A percentile compares a stretch with the other conserved stretches of the same genome.
Evolutionary conservation across 768 basidiomycete genomes (phyloP).

Genomic region (Cystobasidium onofrii): DNA sequence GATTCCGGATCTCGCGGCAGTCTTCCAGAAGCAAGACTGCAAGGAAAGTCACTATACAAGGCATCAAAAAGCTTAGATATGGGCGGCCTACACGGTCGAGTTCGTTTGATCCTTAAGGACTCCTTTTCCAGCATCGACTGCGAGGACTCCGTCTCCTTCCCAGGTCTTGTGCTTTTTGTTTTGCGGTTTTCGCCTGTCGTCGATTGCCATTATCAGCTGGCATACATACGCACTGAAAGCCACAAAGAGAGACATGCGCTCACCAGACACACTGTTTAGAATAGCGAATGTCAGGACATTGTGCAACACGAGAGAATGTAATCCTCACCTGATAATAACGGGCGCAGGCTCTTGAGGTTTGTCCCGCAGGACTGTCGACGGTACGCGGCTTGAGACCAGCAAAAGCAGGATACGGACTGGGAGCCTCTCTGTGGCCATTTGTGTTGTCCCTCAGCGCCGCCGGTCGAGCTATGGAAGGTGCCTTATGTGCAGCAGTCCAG

Average conservation of each 20-base stretch:
- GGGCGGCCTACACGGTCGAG: constrained; percentile 36
- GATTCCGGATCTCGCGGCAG: background rate
- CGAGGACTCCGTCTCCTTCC: constrained; percentile 54
- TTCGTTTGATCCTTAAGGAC: constrained; percentile 37
- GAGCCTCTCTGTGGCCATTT: background rate
- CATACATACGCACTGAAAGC: no score
- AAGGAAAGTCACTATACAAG: background rate
- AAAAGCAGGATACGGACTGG: background rate
- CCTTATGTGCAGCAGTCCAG: background rate
- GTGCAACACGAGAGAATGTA: background rate
- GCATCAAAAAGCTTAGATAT: no score
- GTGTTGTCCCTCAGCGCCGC: background rate
- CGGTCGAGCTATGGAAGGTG: background rate
- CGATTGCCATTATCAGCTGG: background rate
- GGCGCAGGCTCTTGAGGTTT: background rate
- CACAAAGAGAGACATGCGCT: background rate
- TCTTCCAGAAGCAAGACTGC: background rate
- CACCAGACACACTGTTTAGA: background rate
- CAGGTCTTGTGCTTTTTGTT: constrained; percentile 74
- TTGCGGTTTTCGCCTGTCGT: constrained; percentile 34
- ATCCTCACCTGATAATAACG: constrained; percentile 1
- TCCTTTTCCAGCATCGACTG: constrained; percentile 36
- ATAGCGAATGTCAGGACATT: background rate
- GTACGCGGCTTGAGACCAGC: background rate
- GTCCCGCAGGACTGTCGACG: background rate